Evolutionary conservation across 2,329 filamentous ascomycete species (phyloP).

Genomic region (Neophaeococcomyces aloes): DNA sequence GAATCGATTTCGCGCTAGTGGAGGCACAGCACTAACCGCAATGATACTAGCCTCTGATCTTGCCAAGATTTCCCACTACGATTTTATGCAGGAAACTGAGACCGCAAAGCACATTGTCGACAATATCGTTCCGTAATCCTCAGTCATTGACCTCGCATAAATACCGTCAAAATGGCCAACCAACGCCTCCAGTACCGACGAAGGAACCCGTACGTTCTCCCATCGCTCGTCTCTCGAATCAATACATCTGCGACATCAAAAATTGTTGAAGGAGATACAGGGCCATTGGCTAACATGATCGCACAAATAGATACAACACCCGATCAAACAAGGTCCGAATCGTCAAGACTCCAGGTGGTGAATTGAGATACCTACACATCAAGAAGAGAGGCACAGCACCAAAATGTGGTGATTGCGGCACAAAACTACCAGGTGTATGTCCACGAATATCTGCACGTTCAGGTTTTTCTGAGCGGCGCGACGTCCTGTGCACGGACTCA

Average conservation of each 20-base stretch:
- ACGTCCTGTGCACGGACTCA: neutral
- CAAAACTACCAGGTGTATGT: slow-evolving; percentile 97
- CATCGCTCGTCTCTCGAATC: slow-evolving; percentile 7
- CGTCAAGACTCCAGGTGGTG: slow-evolving; percentile 91
- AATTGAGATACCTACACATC: slow-evolving; percentile 94
- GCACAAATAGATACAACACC: slow-evolving; percentile 76
- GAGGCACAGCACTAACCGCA: neutral
- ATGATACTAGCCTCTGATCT: no score
- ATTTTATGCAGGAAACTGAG: slow-evolving; percentile 6
- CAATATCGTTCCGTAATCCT: slow-evolving; percentile 6
- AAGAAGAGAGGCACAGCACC: slow-evolving; percentile 98
- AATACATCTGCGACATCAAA: slow-evolving; percentile 16
- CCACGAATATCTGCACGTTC: slow-evolving; percentile 8
- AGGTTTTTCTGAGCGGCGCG: neutral
- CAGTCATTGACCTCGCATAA: slow-evolving; percentile 10
- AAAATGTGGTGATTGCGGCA: slow-evolving; percentile 98
- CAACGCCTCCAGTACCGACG: slow-evolving; percentile 49
- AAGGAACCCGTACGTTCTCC: slow-evolving; percentile 62
- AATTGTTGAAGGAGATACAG: neutral
- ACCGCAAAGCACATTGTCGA: slow-evolving; percentile 9
- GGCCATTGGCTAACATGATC: slow-evolving; percentile 7
- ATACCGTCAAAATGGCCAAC: slow-evolving; percentile 21
- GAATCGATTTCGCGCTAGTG: slow-evolving; percentile 3
- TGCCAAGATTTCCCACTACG: no score
- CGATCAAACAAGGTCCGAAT: slow-evolving; percentile 92